Evolutionary conservation across 495 filamentous ascomycete species (phyloP), one percentile per base, ranked within the genome.

Genomic region (Penicillium cosmopolitanum): DNA sequence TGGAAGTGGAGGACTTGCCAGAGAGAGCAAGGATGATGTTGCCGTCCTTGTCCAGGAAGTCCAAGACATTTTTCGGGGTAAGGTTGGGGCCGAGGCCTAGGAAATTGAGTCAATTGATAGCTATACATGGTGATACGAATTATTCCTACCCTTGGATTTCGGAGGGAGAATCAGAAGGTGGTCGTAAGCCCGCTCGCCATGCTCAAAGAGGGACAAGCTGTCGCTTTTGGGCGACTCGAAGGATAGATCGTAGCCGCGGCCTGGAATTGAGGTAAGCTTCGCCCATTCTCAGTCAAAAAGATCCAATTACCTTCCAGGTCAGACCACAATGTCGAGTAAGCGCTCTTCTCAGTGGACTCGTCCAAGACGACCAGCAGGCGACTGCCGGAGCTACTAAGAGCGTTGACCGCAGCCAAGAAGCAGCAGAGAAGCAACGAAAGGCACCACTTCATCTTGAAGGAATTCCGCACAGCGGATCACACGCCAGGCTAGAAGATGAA

Each of bases 1-100:
- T 87, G 34, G 96, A 89, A 9, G 89, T 89, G 6, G 89, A 73
- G 51, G 83, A 77, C 56, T 87, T 86, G 56, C 88, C 85, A 53
- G 90, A 92, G 65, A 97, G 89, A n/a, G 90, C 82, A 52, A 97
- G 77, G 52, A 98, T 83, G 72, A 98, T 86, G 77, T 98, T 98
- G 73, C 96, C 96, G 44, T 93, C 83, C 23, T 87, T 85, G 76
- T 95, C 93, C 74, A 96, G 77, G 80, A 97, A 98, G 60, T 98
- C 85, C 67, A 97, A 85, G 62, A 98, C 85, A 66, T 88, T 78
- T 65, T 91, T 90, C 40, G 94, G 90, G 33, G 91, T 95, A 62
- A 98, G 79, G 52, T 88, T 82, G 58, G 95, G 95, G 34, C 95
- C 95, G 55, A 96, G 87, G 43, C 91, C 91, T 95, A 64, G 15